Evolutionary conservation across 2,329 filamentous ascomycete genomes (phyloP).

Genomic region (Penicillium sp.): DNA sequence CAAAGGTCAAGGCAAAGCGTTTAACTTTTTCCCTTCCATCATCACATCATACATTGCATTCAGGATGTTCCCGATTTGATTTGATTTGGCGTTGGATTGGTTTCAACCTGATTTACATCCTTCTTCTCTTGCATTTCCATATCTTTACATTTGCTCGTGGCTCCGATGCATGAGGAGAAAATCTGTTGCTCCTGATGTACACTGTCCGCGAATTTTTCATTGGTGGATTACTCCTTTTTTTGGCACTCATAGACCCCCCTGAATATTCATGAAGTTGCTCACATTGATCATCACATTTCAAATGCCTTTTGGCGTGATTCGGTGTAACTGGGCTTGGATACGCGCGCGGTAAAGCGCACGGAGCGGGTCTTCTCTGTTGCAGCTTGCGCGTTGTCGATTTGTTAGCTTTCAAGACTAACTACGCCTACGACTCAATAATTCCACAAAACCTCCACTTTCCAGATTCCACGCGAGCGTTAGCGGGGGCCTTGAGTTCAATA

Average conservation of each 20-base stretch:
- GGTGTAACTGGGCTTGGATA: neutral
- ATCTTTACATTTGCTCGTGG: slow-evolving; percentile 1
- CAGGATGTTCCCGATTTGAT: slow-evolving; percentile 8
- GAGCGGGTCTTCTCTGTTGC: slow-evolving; percentile 1
- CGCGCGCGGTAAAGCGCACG: slow-evolving; percentile 8
- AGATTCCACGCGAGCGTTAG: neutral
- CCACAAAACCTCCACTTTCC: slow-evolving; percentile 3
- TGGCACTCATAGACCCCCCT: neutral
- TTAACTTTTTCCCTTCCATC: neutral
- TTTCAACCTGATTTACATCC: neutral
- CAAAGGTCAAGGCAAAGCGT: neutral
- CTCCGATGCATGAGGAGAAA: slow-evolving; percentile 10
- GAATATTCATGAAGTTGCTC: neutral
- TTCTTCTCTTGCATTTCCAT: neutral
- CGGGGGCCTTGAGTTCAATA: neutral
- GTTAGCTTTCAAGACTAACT: neutral
- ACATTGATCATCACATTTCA: neutral
- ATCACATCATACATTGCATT: slow-evolving; percentile 11
- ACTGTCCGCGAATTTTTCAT: neutral
- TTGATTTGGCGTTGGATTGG: slow-evolving; percentile 4
- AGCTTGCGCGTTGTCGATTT: slow-evolving; percentile 9
- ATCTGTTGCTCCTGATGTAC: neutral
- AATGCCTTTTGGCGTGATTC: neutral
- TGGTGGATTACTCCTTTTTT: too few species aligned
- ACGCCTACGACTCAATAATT: neutral